Evolutionary conservation across 2,329 filamentous ascomycete species (phyloP), one percentile per base, ranked within the genome.

Genomic region (Chaetomium olivaceum): DNA sequence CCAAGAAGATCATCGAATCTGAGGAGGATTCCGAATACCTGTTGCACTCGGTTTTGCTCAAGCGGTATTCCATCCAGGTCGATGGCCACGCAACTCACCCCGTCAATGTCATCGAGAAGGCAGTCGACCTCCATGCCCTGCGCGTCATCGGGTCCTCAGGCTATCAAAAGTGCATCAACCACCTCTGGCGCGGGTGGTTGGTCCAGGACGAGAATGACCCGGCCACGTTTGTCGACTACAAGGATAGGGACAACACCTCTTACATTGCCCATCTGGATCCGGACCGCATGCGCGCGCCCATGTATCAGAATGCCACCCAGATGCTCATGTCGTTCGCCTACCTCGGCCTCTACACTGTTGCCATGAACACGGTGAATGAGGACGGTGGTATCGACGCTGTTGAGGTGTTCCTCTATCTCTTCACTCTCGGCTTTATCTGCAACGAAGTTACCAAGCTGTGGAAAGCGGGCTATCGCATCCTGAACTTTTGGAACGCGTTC

Each of bases 401-500:
- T 8, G 95, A 99, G 76, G 86, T 89, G 0, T 79, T 95, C 19
- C 83, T 99, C 12, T 99, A 99, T 74, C 75, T 94, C 69, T 97
- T 99, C 80, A 98, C 95, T 0, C 77, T 94, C 4, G 93, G 92
- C 25, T 99, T 96, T 77, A 85, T 97, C 36, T 93, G 89, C 72
- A 94, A 99, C 75, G 95, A 98, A 75, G 71, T 89, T 0, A 81
- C 88, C 74, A 99, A 99, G 77, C 86, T 97, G 71, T 97, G 92
- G 87, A 99, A 99, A 76, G 91, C 97, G 16, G 95, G 95, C 11
- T 87, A 91, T 68, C 91, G 90, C 73, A 98, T 98, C 74, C 83
- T 99, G 63, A 90, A 92, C 23, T 99, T 99, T 77, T 98, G 95
- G 95, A 97, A 97, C 73, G 91, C 91, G 27, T 97, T 99, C 82